Evolutionary conservation across 1,284 basidiomycete species (phyloP), one percentile per base, ranked within the genome.

Genomic region (Ustanciosporium gigantosporum): DNA sequence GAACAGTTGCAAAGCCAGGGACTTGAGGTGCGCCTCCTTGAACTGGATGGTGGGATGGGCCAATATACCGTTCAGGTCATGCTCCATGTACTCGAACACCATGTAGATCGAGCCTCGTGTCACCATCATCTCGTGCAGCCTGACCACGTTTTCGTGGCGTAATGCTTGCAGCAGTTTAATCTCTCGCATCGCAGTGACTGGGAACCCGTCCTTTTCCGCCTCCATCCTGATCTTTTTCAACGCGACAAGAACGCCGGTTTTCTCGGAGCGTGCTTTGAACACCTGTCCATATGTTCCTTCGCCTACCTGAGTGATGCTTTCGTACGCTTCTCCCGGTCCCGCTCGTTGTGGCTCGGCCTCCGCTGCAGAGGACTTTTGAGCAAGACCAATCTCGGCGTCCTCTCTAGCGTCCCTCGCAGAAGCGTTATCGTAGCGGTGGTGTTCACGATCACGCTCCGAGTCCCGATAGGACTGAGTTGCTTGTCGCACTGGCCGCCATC

Each of bases 81-180:
- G 94, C 74, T 98, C 92, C 90, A 97, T 92, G 79, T 99, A 99
- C 79, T 98, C 93, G 74, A 98, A 92, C 22, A 99, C 94, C 93
- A 98, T 98, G 80, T 93, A 96, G 17, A 96, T 91, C 32, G 89
- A 89, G 46, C 91, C 37, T 13, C 60, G 46, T 7, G 91, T 91
- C 1, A 97, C 92, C 88, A 99, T 92, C 90, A 99, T 98, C 80
- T 99, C 96, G 62, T 89, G 86, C 41, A 99, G 80, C 31, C 84
- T 85, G 24, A 99, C 86, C 22, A 99, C 85, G 73, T 98, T 98
- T 31, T 84, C 83, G 78, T 99, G 94, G 40, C 86, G 83, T 40
- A 99, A 79, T 2, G 88, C 89, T 78, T 99, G 95, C 17, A 99
- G 81, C 22, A 99, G 84, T 78, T 98, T 98, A 81, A 99, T 96